Conservation (phyloP, 805 yeast species). For the Scheffersomyces spartinae region DNA sequence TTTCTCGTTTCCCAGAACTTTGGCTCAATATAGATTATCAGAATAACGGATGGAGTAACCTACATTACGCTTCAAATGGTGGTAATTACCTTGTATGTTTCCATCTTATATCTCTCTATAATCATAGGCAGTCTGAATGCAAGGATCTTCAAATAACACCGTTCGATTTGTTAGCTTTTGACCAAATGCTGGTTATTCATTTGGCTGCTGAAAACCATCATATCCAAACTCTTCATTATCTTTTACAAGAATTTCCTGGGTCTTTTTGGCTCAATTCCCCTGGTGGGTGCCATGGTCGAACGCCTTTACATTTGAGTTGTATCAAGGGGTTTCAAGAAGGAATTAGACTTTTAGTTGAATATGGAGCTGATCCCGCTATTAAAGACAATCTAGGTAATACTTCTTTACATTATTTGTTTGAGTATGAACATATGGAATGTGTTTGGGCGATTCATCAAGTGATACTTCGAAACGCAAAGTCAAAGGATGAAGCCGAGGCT, state of each 20-base stretch:
- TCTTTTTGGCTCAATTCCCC: constrained; percentile 21
- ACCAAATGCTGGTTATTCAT: constrained; percentile 24
- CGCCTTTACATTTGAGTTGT: constrained; percentile 29
- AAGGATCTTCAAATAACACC: constrained; percentile 6
- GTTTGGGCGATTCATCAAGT: constrained; percentile 13
- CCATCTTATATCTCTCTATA: constrained; percentile 24
- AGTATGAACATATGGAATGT: constrained; percentile 22
- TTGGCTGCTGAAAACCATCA: constrained; percentile 19
- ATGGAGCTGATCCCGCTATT: constrained; percentile 24
- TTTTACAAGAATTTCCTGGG: constrained; percentile 31
- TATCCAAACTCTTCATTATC: constrained; percentile 30
- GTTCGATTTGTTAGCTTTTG: constrained; percentile 26
- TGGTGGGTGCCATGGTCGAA: constrained; percentile 19
- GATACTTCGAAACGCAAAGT: constrained; percentile 3
- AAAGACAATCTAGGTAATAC: constrained; percentile 24
- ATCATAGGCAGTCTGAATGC: constrained; percentile 8
- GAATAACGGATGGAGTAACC: constrained; percentile 28
- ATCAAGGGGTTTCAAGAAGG: constrained; percentile 26
- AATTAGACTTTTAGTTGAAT: constrained; percentile 23
- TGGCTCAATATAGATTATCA: constrained; percentile 29
- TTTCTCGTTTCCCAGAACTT: constrained; percentile 28
- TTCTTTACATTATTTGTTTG: constrained; percentile 27
- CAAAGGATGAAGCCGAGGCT: constrained; percentile 1
- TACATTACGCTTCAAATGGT: constrained; percentile 29
- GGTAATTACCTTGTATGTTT: constrained; percentile 32